Percentiles rank a stretch among this genome's conserved stretches.
These are phyloP conservation scores for Clavispora vitiphila DNA, from an alignment of 805 yeast genomes.

Conservation along the genomic window DNA sequence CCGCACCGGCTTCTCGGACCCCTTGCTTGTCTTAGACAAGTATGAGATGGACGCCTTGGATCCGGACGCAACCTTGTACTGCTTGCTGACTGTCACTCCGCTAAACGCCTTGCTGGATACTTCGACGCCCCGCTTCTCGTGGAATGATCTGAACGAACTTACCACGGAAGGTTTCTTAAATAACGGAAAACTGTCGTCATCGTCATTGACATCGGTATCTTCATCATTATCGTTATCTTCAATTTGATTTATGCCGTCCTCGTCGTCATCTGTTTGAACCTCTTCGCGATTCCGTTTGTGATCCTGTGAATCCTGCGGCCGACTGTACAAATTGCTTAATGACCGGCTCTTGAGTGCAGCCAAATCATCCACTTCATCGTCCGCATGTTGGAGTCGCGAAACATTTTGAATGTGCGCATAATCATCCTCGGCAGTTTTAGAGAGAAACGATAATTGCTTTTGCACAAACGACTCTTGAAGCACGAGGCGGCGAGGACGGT, in stretches of 20 bases:
- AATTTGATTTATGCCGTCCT: conserved; percentile 16
- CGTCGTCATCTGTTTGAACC: conserved; percentile 16
- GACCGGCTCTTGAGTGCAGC: conserved; percentile 41
- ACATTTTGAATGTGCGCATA: conserved; percentile 27
- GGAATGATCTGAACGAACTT: conserved; percentile 40
- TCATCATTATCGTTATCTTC: conserved; percentile 20
- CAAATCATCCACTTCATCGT: conserved; percentile 40
- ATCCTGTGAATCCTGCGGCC: conserved; percentile 9
- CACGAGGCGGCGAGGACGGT: conserved; percentile 28
- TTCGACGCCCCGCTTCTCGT: conserved; percentile 33
- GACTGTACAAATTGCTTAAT: conserved; percentile 26
- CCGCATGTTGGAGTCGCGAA: conserved; percentile 33
- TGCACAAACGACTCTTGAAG: conserved; percentile 54
- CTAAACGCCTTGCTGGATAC: conserved; percentile 38
- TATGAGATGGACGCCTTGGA: conserved; percentile 55
- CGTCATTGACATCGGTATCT: conserved; percentile 15
- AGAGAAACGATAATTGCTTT: conserved; percentile 50
- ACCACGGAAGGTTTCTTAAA: conserved; percentile 44
- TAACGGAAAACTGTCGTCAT: conserved; percentile 31
- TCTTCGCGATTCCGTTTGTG: conserved; percentile 14
- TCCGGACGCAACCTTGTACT: conserved; percentile 52
- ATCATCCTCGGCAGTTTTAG: conserved; percentile 26
- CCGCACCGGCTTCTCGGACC: conserved; percentile 11
- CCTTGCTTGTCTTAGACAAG: conserved; percentile 30
- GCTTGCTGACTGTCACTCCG: conserved; percentile 50